Evolutionary conservation across 2,329 filamentous ascomycete genomes (phyloP), one percentile per base, ranked within the genome.

Genomic region (Calonectria leucothoes): DNA sequence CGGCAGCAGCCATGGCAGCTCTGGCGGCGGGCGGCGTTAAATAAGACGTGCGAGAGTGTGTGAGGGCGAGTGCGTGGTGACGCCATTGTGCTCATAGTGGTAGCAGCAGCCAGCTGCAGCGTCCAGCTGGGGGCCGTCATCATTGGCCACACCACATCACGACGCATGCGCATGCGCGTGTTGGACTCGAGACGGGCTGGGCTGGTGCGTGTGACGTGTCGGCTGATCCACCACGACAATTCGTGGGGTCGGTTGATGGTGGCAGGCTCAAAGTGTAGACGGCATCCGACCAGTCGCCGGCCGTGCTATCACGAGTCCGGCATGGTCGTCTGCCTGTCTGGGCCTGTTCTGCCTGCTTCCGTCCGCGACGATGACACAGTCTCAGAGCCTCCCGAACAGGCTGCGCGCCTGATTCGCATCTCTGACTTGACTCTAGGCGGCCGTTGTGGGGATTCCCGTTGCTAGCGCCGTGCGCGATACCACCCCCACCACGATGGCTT

Each of bases 151-250:
- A 61, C 55, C 69, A 64, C 55, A 61, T 70, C 61, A 69, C 69
- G 74, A 72, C 61, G 52, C 57, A 66, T 29, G 45, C n/a, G n/a
- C n/a, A n/a, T 31, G 35, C 70, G 65, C 69, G 63, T 73, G 72
- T 61, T 72, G 65, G 51, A 57, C 39, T 48, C 57, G 63, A 64
- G 59, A 52, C 52, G 72, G 59, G 61, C 55, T 39, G 55, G 69
- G 27, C 48, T 31, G 37, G 68, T 31, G 59, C 66, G 61, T 74
- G 75, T 79, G 78, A 80, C 78, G 78, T 80, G 78, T 80, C 78
- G 72, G 72, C 69, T 80, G 78, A 80, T 80, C 78, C 75, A 76
- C 72, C 66, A 33, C n/a, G 14, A 37, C 33, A 7, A 61, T 61
- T 61, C 55, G 55, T 61, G 55, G 55, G 55, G 55, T 61, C 55